phyloP scores from a whole-genome alignment of 805 yeast species.

The Cephaloascus albidus region DNA sequence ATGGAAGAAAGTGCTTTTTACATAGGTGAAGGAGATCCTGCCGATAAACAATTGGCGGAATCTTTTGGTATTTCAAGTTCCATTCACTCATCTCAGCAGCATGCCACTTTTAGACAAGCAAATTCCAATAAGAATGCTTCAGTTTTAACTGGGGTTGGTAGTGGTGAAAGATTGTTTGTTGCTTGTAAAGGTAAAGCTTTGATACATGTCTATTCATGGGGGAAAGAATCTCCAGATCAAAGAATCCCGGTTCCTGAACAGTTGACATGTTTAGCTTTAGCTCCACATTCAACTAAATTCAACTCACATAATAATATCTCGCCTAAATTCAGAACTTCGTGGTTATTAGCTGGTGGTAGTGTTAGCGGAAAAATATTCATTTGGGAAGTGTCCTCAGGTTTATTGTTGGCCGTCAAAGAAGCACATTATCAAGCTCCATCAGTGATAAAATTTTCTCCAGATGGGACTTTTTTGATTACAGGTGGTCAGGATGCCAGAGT shows the following conservation, averaged over 20 bases:
- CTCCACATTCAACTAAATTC: constrained; percentile 16
- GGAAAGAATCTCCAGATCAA: constrained; percentile 69
- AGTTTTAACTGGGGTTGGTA: constrained; percentile 33
- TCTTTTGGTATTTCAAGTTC: constrained; percentile 32
- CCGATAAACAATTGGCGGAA: constrained; percentile 34
- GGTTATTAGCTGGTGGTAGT: constrained; percentile 68
- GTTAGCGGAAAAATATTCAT: constrained; percentile 67
- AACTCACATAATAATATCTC: constrained; percentile 8
- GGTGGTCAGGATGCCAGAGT: constrained; percentile 81
- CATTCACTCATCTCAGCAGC: constrained; percentile 36
- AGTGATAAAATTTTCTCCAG: constrained; percentile 45
- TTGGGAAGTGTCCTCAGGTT: constrained; percentile 82
- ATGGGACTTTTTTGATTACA: constrained; percentile 59
- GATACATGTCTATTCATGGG: constrained; percentile 61
- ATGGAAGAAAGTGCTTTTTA: constrained; percentile 47
- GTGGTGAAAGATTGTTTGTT: constrained; percentile 46
- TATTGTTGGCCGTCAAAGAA: constrained; percentile 60
- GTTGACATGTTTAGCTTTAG: constrained; percentile 45
- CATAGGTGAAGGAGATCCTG: constrained; percentile 31
- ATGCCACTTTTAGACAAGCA: constrained; percentile 43
- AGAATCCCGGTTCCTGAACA: constrained; percentile 80
- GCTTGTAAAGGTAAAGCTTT: constrained; percentile 68
- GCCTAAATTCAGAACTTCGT: constrained; percentile 42
- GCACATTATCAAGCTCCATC: constrained; percentile 78
- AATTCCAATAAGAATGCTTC: constrained; percentile 37